phyloP scores from a whole-genome alignment of 2,329 filamentous ascomycete species.

The Aspergillus latus region DNA sequence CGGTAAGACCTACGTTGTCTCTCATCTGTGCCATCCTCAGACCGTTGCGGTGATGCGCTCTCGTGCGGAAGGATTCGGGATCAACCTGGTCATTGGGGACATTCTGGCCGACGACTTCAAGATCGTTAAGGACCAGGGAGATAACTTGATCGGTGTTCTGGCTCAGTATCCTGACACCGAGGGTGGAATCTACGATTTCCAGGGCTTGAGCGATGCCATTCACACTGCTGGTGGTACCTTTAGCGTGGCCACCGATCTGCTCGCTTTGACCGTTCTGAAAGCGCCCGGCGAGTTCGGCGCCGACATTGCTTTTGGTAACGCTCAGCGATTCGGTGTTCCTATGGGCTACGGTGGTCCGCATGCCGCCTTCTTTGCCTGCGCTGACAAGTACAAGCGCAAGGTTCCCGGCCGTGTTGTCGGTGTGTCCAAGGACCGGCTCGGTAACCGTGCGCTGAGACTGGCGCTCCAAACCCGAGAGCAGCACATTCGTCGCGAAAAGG shows the following conservation, averaged over 20 bases:
- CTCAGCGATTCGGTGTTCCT: constrained; percentile 88
- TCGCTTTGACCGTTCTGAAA: constrained; percentile 82
- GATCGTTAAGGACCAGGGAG: constrained; percentile 69
- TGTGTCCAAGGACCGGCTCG: constrained; percentile 85
- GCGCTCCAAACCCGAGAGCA: constrained; percentile 92
- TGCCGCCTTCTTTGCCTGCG: constrained; percentile 91
- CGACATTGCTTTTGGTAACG: constrained; percentile 90
- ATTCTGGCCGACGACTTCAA: constrained; percentile 65
- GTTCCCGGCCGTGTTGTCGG: constrained; percentile 89
- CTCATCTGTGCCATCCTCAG: constrained; percentile 77
- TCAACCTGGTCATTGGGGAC: constrained; percentile 73
- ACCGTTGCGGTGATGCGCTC: constrained; percentile 81
- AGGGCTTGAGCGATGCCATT: constrained; percentile 69
- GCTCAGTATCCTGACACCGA: constrained; percentile 94
- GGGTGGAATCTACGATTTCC: constrained; percentile 75
- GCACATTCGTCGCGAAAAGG: constrained; percentile 94
- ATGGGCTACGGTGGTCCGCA: constrained; percentile 94
- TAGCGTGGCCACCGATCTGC: constrained; percentile 83
- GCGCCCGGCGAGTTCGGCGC: constrained; percentile 93
- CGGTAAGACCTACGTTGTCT: constrained; percentile 82
- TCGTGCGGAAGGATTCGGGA: constrained; percentile 86
- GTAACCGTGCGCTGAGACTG: constrained; percentile 75
- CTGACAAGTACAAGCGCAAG: constrained; percentile 89
- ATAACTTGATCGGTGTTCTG: constrained; percentile 82
- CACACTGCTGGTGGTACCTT: constrained; percentile 78